Conservation (phyloP, 2,329 filamentous ascomycete genomes). For the Pestalotiopsis sp. region DNA sequence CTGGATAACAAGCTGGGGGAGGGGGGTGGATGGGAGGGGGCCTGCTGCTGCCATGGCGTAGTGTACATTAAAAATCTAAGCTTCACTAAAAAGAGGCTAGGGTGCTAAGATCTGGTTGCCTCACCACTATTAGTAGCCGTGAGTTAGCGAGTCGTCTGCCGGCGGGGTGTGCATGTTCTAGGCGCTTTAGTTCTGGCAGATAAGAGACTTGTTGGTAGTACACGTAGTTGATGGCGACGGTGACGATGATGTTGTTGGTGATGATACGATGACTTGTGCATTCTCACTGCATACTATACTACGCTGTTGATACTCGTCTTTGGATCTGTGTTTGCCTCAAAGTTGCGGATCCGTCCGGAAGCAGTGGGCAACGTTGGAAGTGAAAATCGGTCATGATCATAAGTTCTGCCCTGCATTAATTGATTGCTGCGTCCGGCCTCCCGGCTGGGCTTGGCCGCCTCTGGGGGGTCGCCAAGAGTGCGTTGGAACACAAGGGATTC, state of each 20-base stretch:
- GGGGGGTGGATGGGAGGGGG: not conserved
- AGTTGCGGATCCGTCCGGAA: not conserved
- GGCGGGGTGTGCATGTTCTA: not conserved
- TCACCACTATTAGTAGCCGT: not conserved
- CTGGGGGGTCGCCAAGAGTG: not conserved
- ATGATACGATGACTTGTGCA: too few relatives aligned
- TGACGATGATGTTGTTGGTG: not conserved
- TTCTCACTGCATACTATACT: too few relatives aligned
- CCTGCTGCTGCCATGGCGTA: not conserved
- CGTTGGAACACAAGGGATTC: not conserved
- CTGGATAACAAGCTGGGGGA: not conserved
- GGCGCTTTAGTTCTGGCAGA: not conserved
- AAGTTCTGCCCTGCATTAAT: not conserved
- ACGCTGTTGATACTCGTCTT: not conserved
- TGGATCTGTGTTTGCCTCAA: not conserved
- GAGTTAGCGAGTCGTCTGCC: not conserved
- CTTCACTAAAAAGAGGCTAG: not conserved
- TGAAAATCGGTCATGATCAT: not conserved
- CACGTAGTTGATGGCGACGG: not conserved
- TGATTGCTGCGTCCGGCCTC: too few relatives aligned
- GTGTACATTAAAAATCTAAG: not conserved
- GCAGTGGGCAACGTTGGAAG: not conserved
- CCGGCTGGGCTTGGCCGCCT: too few relatives aligned
- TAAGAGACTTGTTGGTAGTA: not conserved
- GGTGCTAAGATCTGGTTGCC: not conserved